Base-by-base conservation (phyloP, 108 stramenopile genomes). In the Skeletonema menzelii region DNA sequence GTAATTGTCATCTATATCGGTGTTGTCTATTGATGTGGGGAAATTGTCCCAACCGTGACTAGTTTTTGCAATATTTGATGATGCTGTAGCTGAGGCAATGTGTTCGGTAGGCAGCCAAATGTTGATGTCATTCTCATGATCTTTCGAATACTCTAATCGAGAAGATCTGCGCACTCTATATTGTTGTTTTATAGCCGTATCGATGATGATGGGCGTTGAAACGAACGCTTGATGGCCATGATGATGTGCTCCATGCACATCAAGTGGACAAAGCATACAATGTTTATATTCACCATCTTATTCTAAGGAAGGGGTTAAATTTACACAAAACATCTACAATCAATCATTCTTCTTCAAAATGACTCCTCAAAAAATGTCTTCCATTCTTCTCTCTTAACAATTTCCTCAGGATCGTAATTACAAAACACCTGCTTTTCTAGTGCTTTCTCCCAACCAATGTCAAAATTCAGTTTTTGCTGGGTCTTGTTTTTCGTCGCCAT, bases 61-160 rank as follows among this genome's bases (percentile, higher is more conserved):
- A 55, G 26, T 57, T 35, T 34, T 67, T 56, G 30, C 55, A 24
- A n/a, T n/a, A n/a, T n/a, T n/a, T 32, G 31, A 32, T 32, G 31
- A 28, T 38, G 53, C 24, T 19, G 31, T 13, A 20, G 7, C n/a
- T n/a, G n/a, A n/a, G 31, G 31, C 67, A 22, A 24, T 32, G 12
- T 64, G 63, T 20, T 64, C 44, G 15, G 63, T 19, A 6, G 38
- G 63, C 27, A 64, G 37, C 63, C 63, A 64, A 64, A 44, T 64
- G 20, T 64, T 19, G 12, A 26, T n/a, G 7, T 44, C 12, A 27
- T 40, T 40, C 20, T 27, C 34, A n/a, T n/a, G 49, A 8, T 22
- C 49, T n/a, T 53, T 67, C 19, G 67, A 67, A 34, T 67, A 67
- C 27, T 37, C 67, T 10, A 67, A 19, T 56, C 22, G 55, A 56